Evolutionary conservation across 495 filamentous ascomycete species (phyloP), one percentile per base, ranked within the genome.

Genomic region (Tetracladium setigerum): DNA sequence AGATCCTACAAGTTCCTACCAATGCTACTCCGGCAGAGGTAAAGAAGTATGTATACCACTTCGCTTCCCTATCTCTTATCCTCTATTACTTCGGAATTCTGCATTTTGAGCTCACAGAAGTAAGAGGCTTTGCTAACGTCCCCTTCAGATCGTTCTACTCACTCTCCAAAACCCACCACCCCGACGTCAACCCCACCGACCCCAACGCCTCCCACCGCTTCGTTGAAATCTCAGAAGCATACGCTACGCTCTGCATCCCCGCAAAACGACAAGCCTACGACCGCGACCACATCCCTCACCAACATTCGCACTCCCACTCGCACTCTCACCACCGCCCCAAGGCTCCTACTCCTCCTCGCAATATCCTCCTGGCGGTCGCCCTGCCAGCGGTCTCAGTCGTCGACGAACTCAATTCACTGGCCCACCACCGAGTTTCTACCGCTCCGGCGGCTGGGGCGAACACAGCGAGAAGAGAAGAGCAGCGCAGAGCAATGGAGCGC

Each of bases 91-190:
- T 30, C 17, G 8, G 10, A 35, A n/a, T 33, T 19, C 12, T 37
- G 33, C 19, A 17, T 1, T 16, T 40, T 12, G 19, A 15, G 42
- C 6, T 24, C 17, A 30, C 30, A 41, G 6, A 17, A 38, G 10
- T 19, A 5, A 32, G n/a, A 11, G 19, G 3, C 22, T 27, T 27
- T 3, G 7, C 7, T 3, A 27, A 3, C 3, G 24, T 36, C 16
- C 9, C 31, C 13, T 17, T 31, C 49, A 86, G 84, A 56, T 81
- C 89, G 73, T 98, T 94, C 78, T 96, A 95, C 76, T 58, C 71
- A 54, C 85, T 98, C 62, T 95, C 89, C 66, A 92, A 95, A 67
- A 65, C 69, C 41, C 85, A 95, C 78, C 92, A 98, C 71, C 92
- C 92, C 12, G 92, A 98, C 77, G 82, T 76, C 66, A 92, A 97